phyloP scores from a whole-genome alignment of 768 basidiomycete species.

The Dictyophora rubrovolvata region DNA sequence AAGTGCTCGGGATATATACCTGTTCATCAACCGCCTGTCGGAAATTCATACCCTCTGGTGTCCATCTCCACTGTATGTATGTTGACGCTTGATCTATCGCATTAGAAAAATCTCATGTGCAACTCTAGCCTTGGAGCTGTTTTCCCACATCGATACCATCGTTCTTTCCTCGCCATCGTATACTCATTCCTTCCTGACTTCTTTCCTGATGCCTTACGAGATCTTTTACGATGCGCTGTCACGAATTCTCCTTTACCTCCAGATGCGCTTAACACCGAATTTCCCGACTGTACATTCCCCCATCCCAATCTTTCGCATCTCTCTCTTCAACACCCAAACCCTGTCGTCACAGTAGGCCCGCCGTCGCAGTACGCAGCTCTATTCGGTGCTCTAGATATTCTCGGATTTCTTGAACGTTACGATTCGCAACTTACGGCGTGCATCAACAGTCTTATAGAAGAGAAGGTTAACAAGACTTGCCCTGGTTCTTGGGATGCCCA shows the following conservation, averaged over 20 bases:
- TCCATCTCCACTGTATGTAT: slow-evolving; percentile 8
- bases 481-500: slow-evolving; percentile 59
- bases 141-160: slow-evolving; percentile 8
- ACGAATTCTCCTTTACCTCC: slow-evolving; percentile 5
- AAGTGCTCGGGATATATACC: slow-evolving; percentile 3
- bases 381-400: slow-evolving; percentile 54
- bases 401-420: slow-evolving; percentile 74
- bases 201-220: slow-evolving; percentile 4
- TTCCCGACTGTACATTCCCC: slow-evolving; percentile 5
- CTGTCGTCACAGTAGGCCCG: slow-evolving; percentile 6
- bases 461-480: slow-evolving; percentile 56
- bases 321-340: slow-evolving; percentile 9
- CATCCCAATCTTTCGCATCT: slow-evolving; percentile 4
- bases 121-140: slow-evolving; percentile 1
- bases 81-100: background rate
- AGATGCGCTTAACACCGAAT: background rate
- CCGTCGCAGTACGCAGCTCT: slow-evolving; percentile 26
- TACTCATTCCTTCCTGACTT: slow-evolving; percentile 4
- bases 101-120: background rate
- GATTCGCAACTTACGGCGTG: slow-evolving; percentile 76
- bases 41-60: slow-evolving; percentile 9
- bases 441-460: slow-evolving; percentile 79
- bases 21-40: slow-evolving; percentile 4
- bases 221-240: background rate
- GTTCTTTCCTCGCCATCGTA: slow-evolving; percentile 4